Conservation (phyloP, 2,329 filamentous ascomycete species). For the Bipolaris bicolor region DNA sequence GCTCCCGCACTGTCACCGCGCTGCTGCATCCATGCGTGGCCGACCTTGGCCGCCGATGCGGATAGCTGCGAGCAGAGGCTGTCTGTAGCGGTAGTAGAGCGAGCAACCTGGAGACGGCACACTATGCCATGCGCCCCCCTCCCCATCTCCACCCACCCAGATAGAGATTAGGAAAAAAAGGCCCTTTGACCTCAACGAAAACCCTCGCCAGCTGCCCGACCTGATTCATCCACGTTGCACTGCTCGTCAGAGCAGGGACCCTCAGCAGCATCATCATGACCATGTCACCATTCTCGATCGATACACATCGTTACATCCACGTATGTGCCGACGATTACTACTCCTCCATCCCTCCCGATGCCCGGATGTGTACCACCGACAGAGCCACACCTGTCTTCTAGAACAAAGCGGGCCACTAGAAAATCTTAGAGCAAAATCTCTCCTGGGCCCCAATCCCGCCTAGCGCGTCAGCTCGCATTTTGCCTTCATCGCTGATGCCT, state of each 20-base stretch:
- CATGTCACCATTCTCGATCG: neutral
- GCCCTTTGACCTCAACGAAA: neutral
- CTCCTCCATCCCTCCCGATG: conserved; percentile 1
- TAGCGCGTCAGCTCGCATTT: conserved; percentile 12
- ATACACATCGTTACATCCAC: neutral
- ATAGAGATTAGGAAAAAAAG: neutral
- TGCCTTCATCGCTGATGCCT: neutral
- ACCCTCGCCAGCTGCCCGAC: neutral
- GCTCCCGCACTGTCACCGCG: conserved; percentile 3
- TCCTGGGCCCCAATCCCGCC: conserved; percentile 18
- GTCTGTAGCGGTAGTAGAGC: neutral
- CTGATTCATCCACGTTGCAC: conserved; percentile 2
- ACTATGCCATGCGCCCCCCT: neutral
- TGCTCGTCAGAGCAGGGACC: neutral
- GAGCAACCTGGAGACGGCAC: neutral
- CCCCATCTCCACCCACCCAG: conserved; percentile 1
- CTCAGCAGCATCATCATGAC: neutral
- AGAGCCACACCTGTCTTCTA: conserved; percentile 31
- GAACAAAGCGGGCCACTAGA: conserved; percentile 37
- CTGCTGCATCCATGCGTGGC: conserved; percentile 14
- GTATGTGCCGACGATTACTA: neutral
- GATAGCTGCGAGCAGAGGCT: conserved; percentile 4
- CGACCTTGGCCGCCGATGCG: conserved; percentile 22
- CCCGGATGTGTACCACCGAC: conserved; percentile 4
- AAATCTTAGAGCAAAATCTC: conserved; percentile 25